phyloP scores from a whole-genome alignment of 2,329 filamentous ascomycete genomes.

The Colletotrichum sp. region DNA sequence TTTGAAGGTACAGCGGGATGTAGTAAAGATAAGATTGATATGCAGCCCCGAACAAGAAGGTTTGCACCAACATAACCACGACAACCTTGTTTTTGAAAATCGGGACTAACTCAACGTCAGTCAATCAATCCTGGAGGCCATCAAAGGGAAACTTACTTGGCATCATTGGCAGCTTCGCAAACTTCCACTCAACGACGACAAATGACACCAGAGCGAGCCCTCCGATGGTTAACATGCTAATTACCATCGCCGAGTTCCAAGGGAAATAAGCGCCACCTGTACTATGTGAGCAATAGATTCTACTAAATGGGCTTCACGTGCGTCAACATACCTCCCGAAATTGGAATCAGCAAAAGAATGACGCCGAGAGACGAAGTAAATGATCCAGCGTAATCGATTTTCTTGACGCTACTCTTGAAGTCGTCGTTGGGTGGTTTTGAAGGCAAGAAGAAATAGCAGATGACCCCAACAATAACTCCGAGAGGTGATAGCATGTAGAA shows the following conservation, averaged over 20 bases:
- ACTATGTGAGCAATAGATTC: not conserved
- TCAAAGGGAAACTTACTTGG: not conserved
- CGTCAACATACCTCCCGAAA: constrained; percentile 54
- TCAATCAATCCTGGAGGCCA: rapidly evolving
- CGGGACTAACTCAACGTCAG: constrained; percentile 35
- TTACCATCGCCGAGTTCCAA: constrained; percentile 29
- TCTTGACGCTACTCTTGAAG: constrained; percentile 51
- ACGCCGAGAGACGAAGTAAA: constrained; percentile 59
- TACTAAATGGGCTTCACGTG: not conserved
- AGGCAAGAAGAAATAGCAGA: constrained; percentile 54
- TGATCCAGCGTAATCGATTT: constrained; percentile 65
- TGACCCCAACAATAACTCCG: constrained; percentile 45
- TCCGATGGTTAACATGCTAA: constrained; percentile 26
- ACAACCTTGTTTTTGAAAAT: constrained; percentile 62
- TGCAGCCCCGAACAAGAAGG: constrained; percentile 63
- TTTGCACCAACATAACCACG: constrained; percentile 59
- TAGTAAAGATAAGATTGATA: constrained; percentile 67
- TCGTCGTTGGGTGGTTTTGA: constrained; percentile 53
- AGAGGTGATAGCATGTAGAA: constrained; percentile 57
- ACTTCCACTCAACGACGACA: constrained; percentile 29
- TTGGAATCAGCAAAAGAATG: constrained; percentile 66
- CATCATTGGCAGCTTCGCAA: constrained; percentile 31
- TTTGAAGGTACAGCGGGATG: constrained; percentile 67
- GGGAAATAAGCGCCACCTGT: constrained; percentile 29
- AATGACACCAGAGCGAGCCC: constrained; percentile 24